A percentile compares a stretch with the other conserved stretches of the same genome.
These are phyloP conservation scores for Schizothecium vesticola DNA, from an alignment of 495 filamentous ascomycete genomes.

Conservation along the genomic window DNA sequence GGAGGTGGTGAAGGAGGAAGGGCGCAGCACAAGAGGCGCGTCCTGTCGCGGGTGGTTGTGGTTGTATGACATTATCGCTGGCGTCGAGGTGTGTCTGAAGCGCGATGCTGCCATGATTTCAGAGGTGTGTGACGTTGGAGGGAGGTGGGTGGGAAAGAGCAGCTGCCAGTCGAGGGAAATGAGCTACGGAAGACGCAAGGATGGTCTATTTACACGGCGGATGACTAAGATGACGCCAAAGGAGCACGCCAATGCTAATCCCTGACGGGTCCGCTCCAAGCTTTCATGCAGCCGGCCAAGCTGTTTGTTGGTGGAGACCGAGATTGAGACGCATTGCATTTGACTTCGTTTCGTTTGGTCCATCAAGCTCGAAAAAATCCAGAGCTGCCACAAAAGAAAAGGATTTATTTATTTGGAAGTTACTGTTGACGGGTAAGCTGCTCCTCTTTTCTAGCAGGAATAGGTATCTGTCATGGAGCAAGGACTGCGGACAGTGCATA, in stretches of 20 bases:
- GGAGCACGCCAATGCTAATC: neutral
- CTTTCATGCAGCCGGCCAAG: neutral
- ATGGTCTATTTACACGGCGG: slow-evolving; percentile 3
- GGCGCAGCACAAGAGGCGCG: neutral
- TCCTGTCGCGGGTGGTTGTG: slow-evolving; percentile 18
- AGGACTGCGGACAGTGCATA: neutral
- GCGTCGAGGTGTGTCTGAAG: slow-evolving; percentile 1
- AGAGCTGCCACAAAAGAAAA: neutral
- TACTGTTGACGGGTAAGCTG: neutral
- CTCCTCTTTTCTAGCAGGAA: neutral
- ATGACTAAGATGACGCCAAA: neutral
- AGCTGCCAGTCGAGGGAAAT: slow-evolving; percentile 2
- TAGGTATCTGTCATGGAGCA: neutral
- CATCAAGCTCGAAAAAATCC: neutral
- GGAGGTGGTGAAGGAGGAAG: neutral
- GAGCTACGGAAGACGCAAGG: neutral
- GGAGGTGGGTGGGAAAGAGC: neutral
- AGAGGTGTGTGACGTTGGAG: slow-evolving; percentile 1
- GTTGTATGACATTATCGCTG: slow-evolving; percentile 27
- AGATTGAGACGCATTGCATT: neutral
- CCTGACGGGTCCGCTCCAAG: neutral
- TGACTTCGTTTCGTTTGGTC: neutral
- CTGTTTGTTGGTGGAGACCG: neutral
- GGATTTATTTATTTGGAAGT: neutral
- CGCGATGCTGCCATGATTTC: slow-evolving; percentile 26